Evolutionary conservation across 176 grass and related monocot genomes (phyloP).

Genomic region (Alloteropsis semialata): DNA sequence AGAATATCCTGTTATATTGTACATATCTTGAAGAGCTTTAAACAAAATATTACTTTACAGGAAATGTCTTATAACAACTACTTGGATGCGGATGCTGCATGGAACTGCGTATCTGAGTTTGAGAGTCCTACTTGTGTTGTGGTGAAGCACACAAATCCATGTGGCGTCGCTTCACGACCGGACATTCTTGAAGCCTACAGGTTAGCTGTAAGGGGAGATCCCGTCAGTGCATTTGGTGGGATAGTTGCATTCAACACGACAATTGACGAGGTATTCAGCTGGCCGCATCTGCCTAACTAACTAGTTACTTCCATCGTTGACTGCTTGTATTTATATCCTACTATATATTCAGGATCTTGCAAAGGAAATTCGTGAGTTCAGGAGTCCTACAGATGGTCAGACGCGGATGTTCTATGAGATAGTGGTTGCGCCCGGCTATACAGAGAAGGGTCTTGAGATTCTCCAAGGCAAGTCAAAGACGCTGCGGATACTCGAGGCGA

Average conservation of each 20-base stretch:
- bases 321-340: no score
- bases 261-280: slow-evolving; percentile 55
- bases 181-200: slow-evolving; percentile 82
- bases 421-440: slow-evolving; percentile 75
- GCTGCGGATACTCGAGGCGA: slow-evolving; percentile 78
- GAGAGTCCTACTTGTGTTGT: slow-evolving; percentile 79
- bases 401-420: slow-evolving; percentile 95
- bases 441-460: slow-evolving; percentile 67
- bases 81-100: slow-evolving; percentile 92
- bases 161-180: slow-evolving; percentile 72
- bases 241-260: slow-evolving; percentile 87
- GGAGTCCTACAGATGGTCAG: slow-evolving; percentile 68
- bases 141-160: slow-evolving; percentile 94
- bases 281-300: no score
- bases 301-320: no score
- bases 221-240: slow-evolving; percentile 85
- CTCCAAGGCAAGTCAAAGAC: slow-evolving; percentile 80
- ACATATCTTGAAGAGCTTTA: background rate
- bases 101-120: slow-evolving; percentile 93
- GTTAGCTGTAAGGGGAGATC: slow-evolving; percentile 79
- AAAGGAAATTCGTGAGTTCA: slow-evolving; percentile 85
- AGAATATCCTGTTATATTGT: background rate
- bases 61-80: slow-evolving; percentile 99
- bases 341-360: slow-evolving; percentile 59
- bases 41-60: slow-evolving; percentile 32